Percentiles rank a stretch among this genome's conserved stretches.
Conservation (phyloP, 1,284 basidiomycete species). For the Ganoderma leucocontextum region DNA sequence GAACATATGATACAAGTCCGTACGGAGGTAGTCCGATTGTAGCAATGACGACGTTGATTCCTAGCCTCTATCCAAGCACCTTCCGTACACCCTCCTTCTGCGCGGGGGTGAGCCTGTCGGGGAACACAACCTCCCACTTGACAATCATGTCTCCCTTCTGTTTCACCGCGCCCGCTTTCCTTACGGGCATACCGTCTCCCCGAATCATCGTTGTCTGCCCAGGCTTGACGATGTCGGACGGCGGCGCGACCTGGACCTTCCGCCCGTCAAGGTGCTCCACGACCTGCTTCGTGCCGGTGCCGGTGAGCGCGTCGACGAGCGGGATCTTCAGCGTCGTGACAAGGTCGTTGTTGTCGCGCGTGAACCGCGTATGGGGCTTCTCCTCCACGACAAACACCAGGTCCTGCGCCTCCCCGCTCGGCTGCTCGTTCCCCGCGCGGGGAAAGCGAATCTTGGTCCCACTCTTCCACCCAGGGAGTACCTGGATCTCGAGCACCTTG, state of each 20-base stretch:
- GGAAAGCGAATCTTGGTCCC: conserved; percentile 95
- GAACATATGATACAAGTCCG: conserved; percentile 21
- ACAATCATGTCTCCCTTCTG: conserved; percentile 87
- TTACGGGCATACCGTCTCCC: conserved; percentile 92
- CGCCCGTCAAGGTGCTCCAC: conserved; percentile 84
- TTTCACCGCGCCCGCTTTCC: conserved; percentile 77
- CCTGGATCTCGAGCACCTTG: conserved; percentile 90
- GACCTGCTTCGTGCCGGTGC: conserved; percentile 56
- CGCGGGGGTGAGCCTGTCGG: conserved; percentile 70
- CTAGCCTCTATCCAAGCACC: conserved; percentile 52
- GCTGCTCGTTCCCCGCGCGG: conserved; percentile 85
- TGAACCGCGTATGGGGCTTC: conserved; percentile 83
- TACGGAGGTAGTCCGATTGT: conserved; percentile 14
- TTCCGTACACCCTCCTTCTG: conserved; percentile 86
- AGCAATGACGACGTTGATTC: conserved; percentile 7
- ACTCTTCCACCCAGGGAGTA: conserved; percentile 87
- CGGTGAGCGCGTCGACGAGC: conserved; percentile 86
- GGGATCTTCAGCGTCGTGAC: conserved; percentile 69
- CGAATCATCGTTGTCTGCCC: conserved; percentile 74
- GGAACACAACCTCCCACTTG: conserved; percentile 88
- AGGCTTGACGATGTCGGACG: conserved; percentile 81
- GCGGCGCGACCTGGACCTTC: conserved; percentile 73
- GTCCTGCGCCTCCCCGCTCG: conserved; percentile 81
- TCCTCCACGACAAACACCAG: conserved; percentile 93
- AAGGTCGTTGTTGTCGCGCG: conserved; percentile 85